Conservation (phyloP, 2,329 filamentous ascomycete genomes). For the Escovopsis sp. region DNA sequence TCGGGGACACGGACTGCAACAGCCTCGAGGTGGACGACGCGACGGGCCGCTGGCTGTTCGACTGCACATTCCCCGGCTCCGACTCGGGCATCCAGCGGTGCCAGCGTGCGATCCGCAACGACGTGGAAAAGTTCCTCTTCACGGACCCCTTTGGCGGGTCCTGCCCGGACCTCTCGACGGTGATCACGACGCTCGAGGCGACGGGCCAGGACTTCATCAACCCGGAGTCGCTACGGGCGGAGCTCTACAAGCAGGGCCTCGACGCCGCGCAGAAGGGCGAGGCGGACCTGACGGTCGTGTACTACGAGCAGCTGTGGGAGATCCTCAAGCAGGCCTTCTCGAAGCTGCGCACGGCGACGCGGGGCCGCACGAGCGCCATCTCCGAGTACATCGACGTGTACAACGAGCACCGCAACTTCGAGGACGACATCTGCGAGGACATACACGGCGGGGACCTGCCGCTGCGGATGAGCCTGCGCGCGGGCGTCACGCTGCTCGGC, state of each 20-base stretch:
- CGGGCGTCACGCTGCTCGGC: constrained; percentile 15
- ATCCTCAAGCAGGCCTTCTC: constrained; percentile 19
- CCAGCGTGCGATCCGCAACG: constrained; percentile 17
- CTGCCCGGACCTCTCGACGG: constrained; percentile 20
- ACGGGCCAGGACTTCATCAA: constrained; percentile 17
- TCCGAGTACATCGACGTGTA: constrained; percentile 19
- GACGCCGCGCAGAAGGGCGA: constrained; percentile 9
- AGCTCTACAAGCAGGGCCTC: constrained; percentile 13
- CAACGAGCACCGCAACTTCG: constrained; percentile 14
- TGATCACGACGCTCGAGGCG: constrained; percentile 18
- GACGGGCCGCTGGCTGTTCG: constrained; percentile 20
- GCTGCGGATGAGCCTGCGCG: constrained; percentile 18
- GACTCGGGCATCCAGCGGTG: constrained; percentile 16
- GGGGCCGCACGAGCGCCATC: constrained; percentile 12
- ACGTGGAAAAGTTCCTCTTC: constrained; percentile 19
- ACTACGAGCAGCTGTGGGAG: constrained; percentile 17
- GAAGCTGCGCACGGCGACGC: constrained; percentile 7
- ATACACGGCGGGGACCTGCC: constrained; percentile 18
- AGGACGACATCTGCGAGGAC: constrained; percentile 20
- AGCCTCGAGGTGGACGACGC: constrained; percentile 14
- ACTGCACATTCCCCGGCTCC: constrained; percentile 21
- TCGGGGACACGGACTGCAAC: constrained; percentile 19
- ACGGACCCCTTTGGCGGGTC: constrained; percentile 21
- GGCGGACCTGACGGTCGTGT: constrained; percentile 13
- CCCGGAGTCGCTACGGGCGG: constrained; percentile 11